Conservation (phyloP, 441 rosid species). For the Manihot esculenta region DNA sequence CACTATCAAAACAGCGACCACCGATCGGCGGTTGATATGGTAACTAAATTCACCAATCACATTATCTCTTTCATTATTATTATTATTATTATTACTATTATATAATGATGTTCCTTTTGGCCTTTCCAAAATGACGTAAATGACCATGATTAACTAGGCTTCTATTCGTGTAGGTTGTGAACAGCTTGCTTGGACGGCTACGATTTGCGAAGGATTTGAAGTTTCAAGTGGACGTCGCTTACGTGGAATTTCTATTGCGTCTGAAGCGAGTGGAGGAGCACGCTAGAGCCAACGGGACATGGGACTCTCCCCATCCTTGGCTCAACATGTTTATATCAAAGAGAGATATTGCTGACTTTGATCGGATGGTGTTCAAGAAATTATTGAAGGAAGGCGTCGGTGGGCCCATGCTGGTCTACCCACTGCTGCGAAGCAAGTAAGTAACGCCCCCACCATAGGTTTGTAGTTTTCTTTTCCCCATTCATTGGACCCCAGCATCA, state of each 20-base stretch:
- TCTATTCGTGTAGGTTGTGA: conserved; percentile 37
- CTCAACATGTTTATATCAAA: conserved; percentile 73
- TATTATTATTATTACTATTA: background rate
- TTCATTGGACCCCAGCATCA: conserved; percentile 3
- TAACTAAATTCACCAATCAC: conserved; percentile 28
- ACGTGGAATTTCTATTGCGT: conserved; percentile 69
- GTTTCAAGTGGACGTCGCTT: conserved; percentile 57
- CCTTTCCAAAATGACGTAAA: conserved; percentile 19
- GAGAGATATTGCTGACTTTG: conserved; percentile 54
- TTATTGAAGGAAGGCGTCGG: conserved; percentile 68
- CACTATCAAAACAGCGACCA: conserved; percentile 47
- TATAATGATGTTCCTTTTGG: background rate
- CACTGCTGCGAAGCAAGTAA: conserved; percentile 80
- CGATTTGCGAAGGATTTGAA: conserved; percentile 45
- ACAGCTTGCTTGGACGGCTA: conserved; percentile 54
- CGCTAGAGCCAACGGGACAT: conserved; percentile 58
- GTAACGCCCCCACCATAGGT: background rate
- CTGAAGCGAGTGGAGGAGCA: conserved; percentile 60
- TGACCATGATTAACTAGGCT: conserved; percentile 22
- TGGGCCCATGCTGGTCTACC: conserved; percentile 92
- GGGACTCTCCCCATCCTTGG: conserved; percentile 98
- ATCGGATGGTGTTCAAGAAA: conserved; percentile 61
- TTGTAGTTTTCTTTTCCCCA: no score
- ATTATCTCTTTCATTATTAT: no score
- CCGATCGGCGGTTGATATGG: conserved; percentile 57